Base-by-base conservation (phyloP, 2,329 filamentous ascomycete species). In the Trichoderma gracile region DNA sequence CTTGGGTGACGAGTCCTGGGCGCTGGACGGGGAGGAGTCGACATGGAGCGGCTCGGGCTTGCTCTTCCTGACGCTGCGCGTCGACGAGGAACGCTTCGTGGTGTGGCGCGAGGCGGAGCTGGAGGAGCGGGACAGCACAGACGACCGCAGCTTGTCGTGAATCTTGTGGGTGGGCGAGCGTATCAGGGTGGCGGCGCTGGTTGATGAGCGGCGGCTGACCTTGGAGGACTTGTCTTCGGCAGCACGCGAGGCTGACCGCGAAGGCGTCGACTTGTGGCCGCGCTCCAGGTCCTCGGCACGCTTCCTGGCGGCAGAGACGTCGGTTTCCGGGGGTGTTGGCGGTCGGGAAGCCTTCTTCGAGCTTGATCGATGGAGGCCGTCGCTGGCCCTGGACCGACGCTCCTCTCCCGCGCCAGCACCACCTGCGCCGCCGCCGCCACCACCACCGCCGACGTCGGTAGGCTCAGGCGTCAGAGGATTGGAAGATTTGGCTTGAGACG, bases 381-480 rank as follows among this genome's bases (percentile, higher is more conserved):
- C 81, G 23, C 74, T 73, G 33, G 83, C 84, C 71, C 80, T 84
- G 30, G 82, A 81, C 67, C 80, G 79, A 40, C 67, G 66, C 46
- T 71, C 71, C 21, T 69, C 68, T 59, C 87, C 86, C 19, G 91
- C 70, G n/a, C 66, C 65, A 50, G 70, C 71, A 23, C n/a, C n/a
- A n/a, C n/a, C n/a, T n/a, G n/a, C n/a, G n/a, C n/a, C n/a, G n/a
- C n/a, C n/a, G n/a, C n/a, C n/a, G n/a, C n/a, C n/a, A n/a, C n/a
- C n/a, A n/a, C n/a, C n/a, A n/a, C n/a, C n/a, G n/a, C n/a, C n/a
- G n/a, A 91, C 70, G 72, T 92, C 89, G 23, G 89, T 92, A 23
- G 89, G 82, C 66, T 92, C 89, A 19, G 90, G 90, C 1, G 90
- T 93, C 55, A 82, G 75, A 1, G 83, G 83, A n/a, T 45, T 53